Percentiles rank a stretch among this genome's conserved stretches.
phyloP scores from a whole-genome alignment of 768 basidiomycete species.

The Glaciozyma martinii region DNA sequence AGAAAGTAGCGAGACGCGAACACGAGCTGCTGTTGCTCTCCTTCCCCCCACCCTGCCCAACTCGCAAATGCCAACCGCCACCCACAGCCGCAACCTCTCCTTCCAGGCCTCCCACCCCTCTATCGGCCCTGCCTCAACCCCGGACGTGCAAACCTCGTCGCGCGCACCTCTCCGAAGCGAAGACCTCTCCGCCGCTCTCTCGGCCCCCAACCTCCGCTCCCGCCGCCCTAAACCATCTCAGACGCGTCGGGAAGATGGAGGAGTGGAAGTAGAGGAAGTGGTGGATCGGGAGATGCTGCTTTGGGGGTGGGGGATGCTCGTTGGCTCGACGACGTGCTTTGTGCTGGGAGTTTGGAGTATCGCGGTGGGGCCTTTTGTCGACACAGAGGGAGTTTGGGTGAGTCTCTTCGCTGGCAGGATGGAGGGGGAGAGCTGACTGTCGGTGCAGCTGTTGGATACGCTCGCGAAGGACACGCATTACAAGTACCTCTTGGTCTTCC shows the following conservation, averaged over 20 bases:
- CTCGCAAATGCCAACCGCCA: too few species aligned
- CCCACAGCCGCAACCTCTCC: too few species aligned
- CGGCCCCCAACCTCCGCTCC: not conserved
- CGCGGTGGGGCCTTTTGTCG: conserved; percentile 11
- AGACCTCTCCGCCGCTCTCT: not conserved
- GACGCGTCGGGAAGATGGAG: not conserved
- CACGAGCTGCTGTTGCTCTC: too few species aligned
- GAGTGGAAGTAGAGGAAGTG: not conserved
- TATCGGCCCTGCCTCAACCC: conserved; percentile 1
- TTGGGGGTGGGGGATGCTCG: conserved; percentile 14
- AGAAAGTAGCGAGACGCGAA: too few species aligned
- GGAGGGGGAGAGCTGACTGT: not conserved
- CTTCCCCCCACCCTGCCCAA: too few species aligned
- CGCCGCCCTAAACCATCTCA: not conserved
- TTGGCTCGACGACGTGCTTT: not conserved
- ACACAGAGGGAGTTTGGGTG: not conserved
- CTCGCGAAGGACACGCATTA: conserved; percentile 71
- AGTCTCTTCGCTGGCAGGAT: not conserved
- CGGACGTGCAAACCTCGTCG: not conserved
- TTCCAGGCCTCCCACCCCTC: not conserved
- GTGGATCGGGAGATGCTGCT: conserved; percentile 9
- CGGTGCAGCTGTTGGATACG: conserved; percentile 51
- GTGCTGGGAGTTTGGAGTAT: conserved; percentile 22
- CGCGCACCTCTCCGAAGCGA: not conserved
- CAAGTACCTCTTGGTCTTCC: conserved; percentile 72